These are phyloP conservation scores for Sordariomycetes sp. DNA, from an alignment of 2,329 filamentous ascomycete species.

Conservation along the genomic window DNA sequence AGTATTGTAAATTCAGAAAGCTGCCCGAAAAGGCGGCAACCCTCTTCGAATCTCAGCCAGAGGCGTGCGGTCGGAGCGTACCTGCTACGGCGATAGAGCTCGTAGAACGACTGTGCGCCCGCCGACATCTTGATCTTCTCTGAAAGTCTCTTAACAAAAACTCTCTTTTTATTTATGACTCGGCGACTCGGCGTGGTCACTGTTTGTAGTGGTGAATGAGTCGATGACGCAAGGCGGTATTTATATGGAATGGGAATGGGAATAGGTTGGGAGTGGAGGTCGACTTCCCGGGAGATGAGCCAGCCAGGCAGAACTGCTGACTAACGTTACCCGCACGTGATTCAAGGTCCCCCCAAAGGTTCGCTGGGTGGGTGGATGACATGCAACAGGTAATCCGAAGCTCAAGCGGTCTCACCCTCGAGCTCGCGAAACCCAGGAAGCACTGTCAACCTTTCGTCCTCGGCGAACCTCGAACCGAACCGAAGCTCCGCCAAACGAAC, in stretches of 20 bases:
- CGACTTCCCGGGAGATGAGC: neutral
- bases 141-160: constrained; percentile 6
- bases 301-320: neutral
- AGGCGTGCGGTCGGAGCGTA: constrained; percentile 31
- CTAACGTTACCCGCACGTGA: neutral
- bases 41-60: neutral
- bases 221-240: constrained; percentile 6
- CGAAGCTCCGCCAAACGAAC: neutral
- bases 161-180: neutral
- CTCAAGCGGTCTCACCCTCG: neutral
- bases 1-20: neutral
- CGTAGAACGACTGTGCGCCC: constrained; percentile 56
- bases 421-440: neutral
- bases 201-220: neutral
- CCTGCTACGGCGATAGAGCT: constrained; percentile 98
- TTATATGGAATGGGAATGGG: constrained; percentile 12
- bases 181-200: neutral
- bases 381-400: neutral
- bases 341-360: neutral
- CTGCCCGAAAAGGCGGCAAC: neutral
- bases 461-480: neutral
- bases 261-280: constrained; percentile 3
- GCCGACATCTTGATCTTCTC: constrained; percentile 37
- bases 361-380: neutral
- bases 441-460: neutral